Evolutionary conservation across 2,329 filamentous ascomycete genomes (phyloP), one percentile per base, ranked within the genome.

Genomic region (Colletotrichum navitas): DNA sequence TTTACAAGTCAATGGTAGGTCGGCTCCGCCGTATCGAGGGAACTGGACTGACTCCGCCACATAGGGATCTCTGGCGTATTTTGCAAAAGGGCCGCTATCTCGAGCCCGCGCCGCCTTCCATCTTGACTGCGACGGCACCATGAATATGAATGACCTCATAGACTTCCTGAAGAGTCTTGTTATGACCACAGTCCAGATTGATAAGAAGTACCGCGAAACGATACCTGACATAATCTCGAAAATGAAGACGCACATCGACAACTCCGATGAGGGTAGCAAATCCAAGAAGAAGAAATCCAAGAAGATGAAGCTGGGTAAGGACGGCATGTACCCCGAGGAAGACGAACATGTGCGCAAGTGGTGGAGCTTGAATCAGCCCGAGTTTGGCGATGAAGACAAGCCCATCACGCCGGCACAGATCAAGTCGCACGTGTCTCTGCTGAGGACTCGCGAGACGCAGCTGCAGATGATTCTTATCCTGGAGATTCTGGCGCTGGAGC

Each of bases 11-110:
- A 68, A 87, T 89, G 84, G 89, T 89, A 79, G 18, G 84, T 76
- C 77, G 36, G 3, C 11, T 45, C 49, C 21, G 12, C 21, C 52
- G 6, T 26, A 49, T 81, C 58, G 82, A 81, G 24, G 32, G 41
- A 18, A 21, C 69, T 4, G 26, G 8, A 39, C 74, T 77, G 24
- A 79, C 75, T 26, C 59, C 3, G 5, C 36, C 11, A 14, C 41
- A 12, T 54, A 93, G 87, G 93, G 92, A 43, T 94, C 93, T 4
- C 83, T 95, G 68, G 93, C 93, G 69, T 96, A 95, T 80, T 95
- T 95, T 80, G 91, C 91, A 26, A 96, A 96, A 82, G 93, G 93
- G 0, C 92, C 93, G 1, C 83, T 96, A 26, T 93, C 93, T 55
- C 88, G 93, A 75, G 91, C 92, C 56, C 88, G 93, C 71, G 92